A percentile compares a stretch with the other conserved stretches of the same genome.
Evolutionary conservation across 2,329 filamentous ascomycete species (phyloP).

Genomic region (Xylariaceae sp.): DNA sequence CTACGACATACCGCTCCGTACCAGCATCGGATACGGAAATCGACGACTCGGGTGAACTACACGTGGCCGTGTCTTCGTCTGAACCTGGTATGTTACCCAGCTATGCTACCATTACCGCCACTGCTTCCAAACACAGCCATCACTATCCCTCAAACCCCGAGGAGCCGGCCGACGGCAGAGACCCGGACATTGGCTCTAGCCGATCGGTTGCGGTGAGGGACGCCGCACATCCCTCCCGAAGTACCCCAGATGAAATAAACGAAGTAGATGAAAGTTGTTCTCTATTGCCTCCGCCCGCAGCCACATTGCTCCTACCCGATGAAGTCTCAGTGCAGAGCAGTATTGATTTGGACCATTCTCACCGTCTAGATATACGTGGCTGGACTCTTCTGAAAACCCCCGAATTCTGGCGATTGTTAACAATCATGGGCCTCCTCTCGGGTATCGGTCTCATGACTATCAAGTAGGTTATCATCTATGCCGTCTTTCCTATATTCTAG

Average conservation of each 20-base stretch:
- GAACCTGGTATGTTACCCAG: slow-evolving; percentile 61
- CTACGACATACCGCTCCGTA: slow-evolving; percentile 49
- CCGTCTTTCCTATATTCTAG: not conserved
- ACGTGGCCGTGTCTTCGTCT: slow-evolving; percentile 39
- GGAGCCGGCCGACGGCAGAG: slow-evolving; percentile 16
- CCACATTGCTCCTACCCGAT: slow-evolving; percentile 43
- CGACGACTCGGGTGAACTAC: slow-evolving; percentile 36
- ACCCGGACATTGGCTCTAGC: slow-evolving; percentile 13
- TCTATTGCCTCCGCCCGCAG: slow-evolving; percentile 62
- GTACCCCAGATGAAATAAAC: slow-evolving; percentile 14
- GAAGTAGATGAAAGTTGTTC: slow-evolving; percentile 72
- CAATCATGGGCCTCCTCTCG: slow-evolving; percentile 81
- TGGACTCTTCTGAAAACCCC: slow-evolving; percentile 62
- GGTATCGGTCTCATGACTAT: slow-evolving; percentile 98
- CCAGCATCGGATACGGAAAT: slow-evolving; percentile 36
- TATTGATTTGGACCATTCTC: slow-evolving; percentile 68
- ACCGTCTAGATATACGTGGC: slow-evolving; percentile 86
- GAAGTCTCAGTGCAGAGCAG: slow-evolving; percentile 51
- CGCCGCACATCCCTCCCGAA: slow-evolving; percentile 13
- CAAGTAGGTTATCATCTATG: slow-evolving; percentile 60
- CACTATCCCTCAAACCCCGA: slow-evolving; percentile 25
- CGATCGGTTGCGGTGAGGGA: slow-evolving; percentile 22
- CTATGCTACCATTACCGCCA: slow-evolving; percentile 28
- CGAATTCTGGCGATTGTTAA: slow-evolving; percentile 89
- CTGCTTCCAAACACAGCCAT: slow-evolving; percentile 31